Conservation (phyloP, 176 grass and related monocot species). For the Oryza longistaminata region DNA sequence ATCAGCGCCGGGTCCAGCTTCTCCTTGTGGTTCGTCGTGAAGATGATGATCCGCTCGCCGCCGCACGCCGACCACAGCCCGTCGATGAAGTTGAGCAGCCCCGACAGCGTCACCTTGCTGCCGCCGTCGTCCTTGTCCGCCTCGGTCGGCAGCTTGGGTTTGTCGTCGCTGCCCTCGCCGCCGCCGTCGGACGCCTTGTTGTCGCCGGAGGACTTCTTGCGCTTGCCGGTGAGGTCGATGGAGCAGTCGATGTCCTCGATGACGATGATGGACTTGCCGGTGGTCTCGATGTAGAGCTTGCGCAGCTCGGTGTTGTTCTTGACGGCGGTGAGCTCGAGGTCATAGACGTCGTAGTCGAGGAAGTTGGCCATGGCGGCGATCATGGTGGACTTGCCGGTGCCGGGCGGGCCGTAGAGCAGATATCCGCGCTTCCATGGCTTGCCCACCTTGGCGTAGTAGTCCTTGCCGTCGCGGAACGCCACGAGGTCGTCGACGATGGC, state of each 20-base stretch:
- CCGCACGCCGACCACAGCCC: slow-evolving; percentile 73
- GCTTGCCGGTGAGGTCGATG: slow-evolving; percentile 58
- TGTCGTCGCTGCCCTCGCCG: neutral
- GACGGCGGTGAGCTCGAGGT: slow-evolving; percentile 61
- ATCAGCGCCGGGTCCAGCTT: slow-evolving; percentile 68
- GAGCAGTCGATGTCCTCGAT: slow-evolving; percentile 81
- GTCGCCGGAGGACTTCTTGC: neutral
- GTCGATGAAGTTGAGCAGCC: slow-evolving; percentile 84
- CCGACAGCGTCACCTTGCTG: slow-evolving; percentile 58
- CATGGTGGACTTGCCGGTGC: slow-evolving; percentile 85
- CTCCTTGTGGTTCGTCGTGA: slow-evolving; percentile 72
- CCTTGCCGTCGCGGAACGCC: slow-evolving; percentile 55
- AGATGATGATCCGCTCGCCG: slow-evolving; percentile 70
- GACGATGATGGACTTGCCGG: slow-evolving; percentile 71
- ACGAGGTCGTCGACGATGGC: slow-evolving; percentile 54
- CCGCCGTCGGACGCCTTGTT: neutral
- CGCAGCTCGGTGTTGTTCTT: slow-evolving; percentile 73
- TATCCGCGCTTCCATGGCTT: slow-evolving; percentile 71
- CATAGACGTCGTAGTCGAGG: slow-evolving; percentile 69
- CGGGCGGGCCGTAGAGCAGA: slow-evolving; percentile 42
- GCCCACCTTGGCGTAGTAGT: slow-evolving; percentile 64
- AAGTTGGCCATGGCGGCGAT: slow-evolving; percentile 76
- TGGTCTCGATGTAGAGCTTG: slow-evolving; percentile 77
- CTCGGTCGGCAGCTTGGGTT: neutral
- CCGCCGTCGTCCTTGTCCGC: slow-evolving; percentile 13